These are phyloP conservation scores for Penicillium sp. DNA, from an alignment of 2,329 filamentous ascomycete genomes.

Conservation along the genomic window DNA sequence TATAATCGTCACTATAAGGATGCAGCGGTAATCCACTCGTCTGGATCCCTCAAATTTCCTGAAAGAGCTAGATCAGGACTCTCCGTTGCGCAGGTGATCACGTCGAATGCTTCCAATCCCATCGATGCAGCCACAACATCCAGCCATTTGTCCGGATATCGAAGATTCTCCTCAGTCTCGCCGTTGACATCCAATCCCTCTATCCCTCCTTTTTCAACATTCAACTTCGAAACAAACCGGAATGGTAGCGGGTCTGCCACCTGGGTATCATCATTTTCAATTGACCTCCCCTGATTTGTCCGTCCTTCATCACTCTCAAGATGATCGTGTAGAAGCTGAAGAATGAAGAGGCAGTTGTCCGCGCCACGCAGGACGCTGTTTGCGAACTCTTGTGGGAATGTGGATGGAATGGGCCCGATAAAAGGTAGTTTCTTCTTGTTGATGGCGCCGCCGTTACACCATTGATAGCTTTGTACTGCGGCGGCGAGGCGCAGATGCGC, in stretches of 20 bases:
- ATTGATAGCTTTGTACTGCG: slow-evolving; percentile 21
- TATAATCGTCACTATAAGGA: slow-evolving; percentile 7
- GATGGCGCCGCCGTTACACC: not conserved
- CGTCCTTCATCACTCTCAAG: slow-evolving; percentile 14
- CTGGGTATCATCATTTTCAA: not conserved
- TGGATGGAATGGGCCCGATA: slow-evolving; percentile 33
- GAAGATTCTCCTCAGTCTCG: slow-evolving; percentile 2
- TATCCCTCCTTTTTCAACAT: not conserved
- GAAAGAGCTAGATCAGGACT: not conserved
- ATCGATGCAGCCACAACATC: slow-evolving; percentile 34
- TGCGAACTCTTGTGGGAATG: slow-evolving; percentile 32
- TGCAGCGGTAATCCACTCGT: slow-evolving; percentile 1
- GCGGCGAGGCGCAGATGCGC: slow-evolving; percentile 26
- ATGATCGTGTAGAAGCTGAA: slow-evolving; percentile 25
- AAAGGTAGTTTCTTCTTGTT: slow-evolving; percentile 17
- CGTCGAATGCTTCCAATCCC: slow-evolving; percentile 31
- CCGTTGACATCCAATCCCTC: not conserved
- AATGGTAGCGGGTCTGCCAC: slow-evolving; percentile 21
- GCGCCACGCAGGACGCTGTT: slow-evolving; percentile 32
- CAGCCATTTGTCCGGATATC: slow-evolving; percentile 28
- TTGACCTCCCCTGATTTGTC: no score
- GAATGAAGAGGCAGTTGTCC: slow-evolving; percentile 24
- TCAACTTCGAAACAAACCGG: slow-evolving; percentile 24
- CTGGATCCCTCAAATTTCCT: not conserved
- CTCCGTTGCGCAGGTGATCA: slow-evolving; percentile 17